Conservation (phyloP, 2,329 filamentous ascomycete genomes). For the Monosporascus sp. region DNA sequence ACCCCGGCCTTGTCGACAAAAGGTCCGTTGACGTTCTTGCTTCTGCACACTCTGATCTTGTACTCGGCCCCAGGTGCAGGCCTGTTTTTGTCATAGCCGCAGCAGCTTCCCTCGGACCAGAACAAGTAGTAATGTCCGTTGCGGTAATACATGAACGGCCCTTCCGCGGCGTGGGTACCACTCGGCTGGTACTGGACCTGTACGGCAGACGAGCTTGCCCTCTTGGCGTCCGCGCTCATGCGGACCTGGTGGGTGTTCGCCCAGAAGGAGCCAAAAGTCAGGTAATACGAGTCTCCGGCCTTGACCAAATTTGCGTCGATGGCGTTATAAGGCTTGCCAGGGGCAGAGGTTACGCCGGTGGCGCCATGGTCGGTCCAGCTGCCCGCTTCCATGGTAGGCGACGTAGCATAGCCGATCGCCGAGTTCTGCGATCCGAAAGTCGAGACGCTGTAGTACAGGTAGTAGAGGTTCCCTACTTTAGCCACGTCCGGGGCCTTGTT, state of each 20-base stretch:
- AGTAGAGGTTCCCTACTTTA: conserved; percentile 34
- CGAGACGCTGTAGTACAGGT: conserved; percentile 58
- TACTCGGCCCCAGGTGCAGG: conserved; percentile 58
- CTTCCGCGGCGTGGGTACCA: conserved; percentile 51
- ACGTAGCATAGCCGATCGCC: conserved; percentile 48
- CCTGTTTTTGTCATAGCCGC: conserved; percentile 45
- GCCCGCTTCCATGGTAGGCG: conserved; percentile 39
- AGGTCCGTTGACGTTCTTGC: conserved; percentile 41
- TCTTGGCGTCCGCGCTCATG: conserved; percentile 34
- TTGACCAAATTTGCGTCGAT: conserved; percentile 51
- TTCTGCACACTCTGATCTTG: conserved; percentile 61
- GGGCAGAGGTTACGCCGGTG: conserved; percentile 40
- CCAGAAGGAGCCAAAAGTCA: conserved; percentile 65
- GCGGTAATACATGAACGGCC: conserved; percentile 49
- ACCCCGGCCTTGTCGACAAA: conserved; percentile 54
- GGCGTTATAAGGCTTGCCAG: conserved; percentile 43
- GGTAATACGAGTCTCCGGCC: conserved; percentile 33
- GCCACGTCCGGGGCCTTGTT: conserved; percentile 2
- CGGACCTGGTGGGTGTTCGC: conserved; percentile 52
- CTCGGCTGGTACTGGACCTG: conserved; percentile 39
- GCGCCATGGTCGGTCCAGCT: conserved; percentile 55
- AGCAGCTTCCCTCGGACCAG: conserved; percentile 57
- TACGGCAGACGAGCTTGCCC: conserved; percentile 12
- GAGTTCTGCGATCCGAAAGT: conserved; percentile 53
- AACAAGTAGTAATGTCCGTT: conserved; percentile 60